Evolutionary conservation across 2,329 filamentous ascomycete species (phyloP).

Genomic region (Teratosphaeria nubilosa): DNA sequence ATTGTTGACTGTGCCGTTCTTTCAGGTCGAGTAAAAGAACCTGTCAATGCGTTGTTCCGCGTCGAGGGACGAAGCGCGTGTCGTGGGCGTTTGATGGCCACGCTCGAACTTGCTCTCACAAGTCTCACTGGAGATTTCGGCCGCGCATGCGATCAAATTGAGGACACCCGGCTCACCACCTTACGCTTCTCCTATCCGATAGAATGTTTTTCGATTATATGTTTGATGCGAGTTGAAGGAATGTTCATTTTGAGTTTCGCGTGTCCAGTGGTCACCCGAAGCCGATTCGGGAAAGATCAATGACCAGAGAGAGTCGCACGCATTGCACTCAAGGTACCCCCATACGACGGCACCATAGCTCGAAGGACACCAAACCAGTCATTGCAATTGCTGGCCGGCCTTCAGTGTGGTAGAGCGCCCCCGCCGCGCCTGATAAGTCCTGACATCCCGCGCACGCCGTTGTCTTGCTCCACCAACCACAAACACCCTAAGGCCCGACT

Average conservation of each 20-base stretch:
- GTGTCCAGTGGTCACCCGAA: neutral
- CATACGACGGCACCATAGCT: neutral
- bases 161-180: neutral
- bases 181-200: too few relatives aligned
- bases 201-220: neutral
- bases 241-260: neutral
- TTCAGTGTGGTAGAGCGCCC: too few relatives aligned
- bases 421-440: neutral
- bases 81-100: neutral
- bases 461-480: neutral
- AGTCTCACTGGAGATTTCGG: neutral
- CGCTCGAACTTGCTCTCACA: neutral
- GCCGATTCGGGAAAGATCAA: neutral
- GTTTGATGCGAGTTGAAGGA: neutral
- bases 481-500: neutral
- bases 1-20: neutral
- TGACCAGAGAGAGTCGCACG: neutral
- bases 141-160: neutral
- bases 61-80: neutral
- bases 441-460: neutral
- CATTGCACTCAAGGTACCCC: too few relatives aligned
- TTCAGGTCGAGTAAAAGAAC: neutral
- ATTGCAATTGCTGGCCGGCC: too few relatives aligned
- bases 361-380: too few relatives aligned
- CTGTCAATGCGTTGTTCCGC: neutral